Evolutionary conservation across 768 basidiomycete species (phyloP), one percentile per base, ranked within the genome.

Genomic region (Suillus weaverae): DNA sequence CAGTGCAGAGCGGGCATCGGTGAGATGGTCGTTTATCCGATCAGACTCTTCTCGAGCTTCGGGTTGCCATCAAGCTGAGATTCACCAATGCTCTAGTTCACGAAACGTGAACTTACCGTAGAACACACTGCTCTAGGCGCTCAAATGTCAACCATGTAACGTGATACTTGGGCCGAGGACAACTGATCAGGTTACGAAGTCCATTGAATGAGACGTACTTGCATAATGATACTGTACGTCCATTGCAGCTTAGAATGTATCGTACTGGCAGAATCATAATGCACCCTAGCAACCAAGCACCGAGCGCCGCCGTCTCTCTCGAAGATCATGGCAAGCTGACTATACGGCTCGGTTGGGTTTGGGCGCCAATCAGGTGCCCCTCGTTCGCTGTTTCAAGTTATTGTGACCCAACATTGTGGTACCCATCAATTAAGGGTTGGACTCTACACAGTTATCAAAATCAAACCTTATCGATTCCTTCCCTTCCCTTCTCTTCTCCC

Each of bases 391-490:
- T 57, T 38, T 57, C 55, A 26, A 57, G 56, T 39, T 38, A 26
- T 18, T 39, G 38, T 59, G 56, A 30, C 38, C 56, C 56, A 16
- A 30, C 9, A 18, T 18, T 9, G 5, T 39, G 56, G 56, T 59
- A 39, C 9, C 16, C 38, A 59, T 59, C 56, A 59, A 57, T 38
- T 22, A 57, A 57, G 56, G 56, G 36, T 57, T 26, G 55, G 13
- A n/a, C 20, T n/a, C 44, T 48, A 3, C 5, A 48, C 14, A 33
- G 13, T 30, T 30, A 30, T 39, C 22, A 26, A 56, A 26, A 57
- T 57, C 56, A 59, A 59, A 59, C 56, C 38, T 59, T 59, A 59
- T 18, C 8, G 26, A 57, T 39, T 18, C 2, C 55, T 22, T 56
- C 54, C 13, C 55, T 35, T 22, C 32, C 32, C 54, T 36, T 26